Evolutionary conservation across 2,329 filamentous ascomycete genomes (phyloP).

Genomic region (Cadophora luteo-olivacea): DNA sequence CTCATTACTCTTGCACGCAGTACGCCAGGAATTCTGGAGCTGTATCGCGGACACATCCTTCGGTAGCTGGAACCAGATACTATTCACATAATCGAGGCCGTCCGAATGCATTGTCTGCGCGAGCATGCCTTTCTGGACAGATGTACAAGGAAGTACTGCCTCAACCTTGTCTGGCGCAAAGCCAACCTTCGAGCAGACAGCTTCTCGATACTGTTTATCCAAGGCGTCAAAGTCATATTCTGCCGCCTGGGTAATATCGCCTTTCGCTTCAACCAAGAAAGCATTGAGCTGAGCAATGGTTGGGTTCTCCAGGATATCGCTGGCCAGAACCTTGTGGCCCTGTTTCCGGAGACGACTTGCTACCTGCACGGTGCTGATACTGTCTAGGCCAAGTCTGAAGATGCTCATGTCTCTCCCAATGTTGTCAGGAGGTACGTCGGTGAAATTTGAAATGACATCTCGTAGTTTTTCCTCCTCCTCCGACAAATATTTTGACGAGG

Average conservation of each 20-base stretch:
- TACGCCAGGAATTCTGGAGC: conserved; percentile 65
- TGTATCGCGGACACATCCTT: conserved; percentile 46
- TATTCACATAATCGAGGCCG: conserved; percentile 78
- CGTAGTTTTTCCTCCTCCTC: conserved; percentile 50
- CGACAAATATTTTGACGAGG: conserved; percentile 28
- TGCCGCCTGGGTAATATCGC: neutral
- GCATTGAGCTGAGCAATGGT: conserved; percentile 48
- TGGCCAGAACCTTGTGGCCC: conserved; percentile 65
- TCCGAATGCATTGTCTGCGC: conserved; percentile 73
- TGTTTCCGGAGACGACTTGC: conserved; percentile 68
- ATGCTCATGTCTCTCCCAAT: conserved; percentile 73
- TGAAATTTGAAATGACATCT: conserved; percentile 57
- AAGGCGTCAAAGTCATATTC: conserved; percentile 58
- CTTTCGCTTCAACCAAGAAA: conserved; percentile 29
- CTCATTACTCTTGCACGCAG: conserved; percentile 60
- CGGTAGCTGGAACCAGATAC: conserved; percentile 61
- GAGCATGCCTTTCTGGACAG: conserved; percentile 81
- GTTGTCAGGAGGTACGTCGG: conserved; percentile 53
- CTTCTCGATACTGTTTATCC: conserved; percentile 50
- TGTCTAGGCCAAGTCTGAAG: conserved; percentile 88
- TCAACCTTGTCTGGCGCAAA: conserved; percentile 51
- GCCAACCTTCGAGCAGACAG: conserved; percentile 36
- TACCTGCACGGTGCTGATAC: conserved; percentile 84
- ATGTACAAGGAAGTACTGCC: conserved; percentile 76
- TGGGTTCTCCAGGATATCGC: conserved; percentile 74